Evolutionary conservation across 2,329 filamentous ascomycete species (phyloP).

Genomic region (Colletotrichum brevisporum): DNA sequence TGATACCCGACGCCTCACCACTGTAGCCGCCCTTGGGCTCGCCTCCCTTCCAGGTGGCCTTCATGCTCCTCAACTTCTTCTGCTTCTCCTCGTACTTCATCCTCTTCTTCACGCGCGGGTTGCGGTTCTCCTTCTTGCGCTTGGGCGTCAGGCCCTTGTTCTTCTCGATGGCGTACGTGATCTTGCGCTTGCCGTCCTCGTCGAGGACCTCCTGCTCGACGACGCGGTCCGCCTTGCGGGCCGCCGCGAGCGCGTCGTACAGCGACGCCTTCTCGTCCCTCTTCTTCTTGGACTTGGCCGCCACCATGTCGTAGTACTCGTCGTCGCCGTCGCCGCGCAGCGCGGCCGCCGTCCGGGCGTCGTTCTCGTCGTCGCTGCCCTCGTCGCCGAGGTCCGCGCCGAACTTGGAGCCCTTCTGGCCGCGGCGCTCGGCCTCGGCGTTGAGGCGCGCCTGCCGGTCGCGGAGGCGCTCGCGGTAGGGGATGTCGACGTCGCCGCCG

Average conservation of each 20-base stretch:
- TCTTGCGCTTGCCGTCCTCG: conserved; percentile 89
- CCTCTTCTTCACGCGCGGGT: conserved; percentile 97
- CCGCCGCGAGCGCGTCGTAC: conserved; percentile 69
- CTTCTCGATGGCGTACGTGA: conserved; percentile 95
- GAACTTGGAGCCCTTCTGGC: conserved; percentile 73
- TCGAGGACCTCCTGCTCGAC: conserved; percentile 79
- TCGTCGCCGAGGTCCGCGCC: conserved; percentile 75
- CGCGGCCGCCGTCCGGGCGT: conserved; percentile 66
- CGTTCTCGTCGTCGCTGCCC: conserved; percentile 75
- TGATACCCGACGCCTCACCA: conserved; percentile 96
- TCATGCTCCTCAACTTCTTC: conserved; percentile 94
- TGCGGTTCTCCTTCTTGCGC: conserved; percentile 93
- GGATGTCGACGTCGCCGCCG: conserved; percentile 86
- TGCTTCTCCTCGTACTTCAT: conserved; percentile 96
- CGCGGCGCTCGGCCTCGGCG: conserved; percentile 88
- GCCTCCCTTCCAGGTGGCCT: conserved; percentile 87
- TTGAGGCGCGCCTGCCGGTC: conserved; percentile 91
- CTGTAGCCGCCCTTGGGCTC: conserved; percentile 88
- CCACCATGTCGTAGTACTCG: conserved; percentile 93
- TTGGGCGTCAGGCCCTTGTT: conserved; percentile 95
- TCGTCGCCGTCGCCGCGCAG: conserved; percentile 72
- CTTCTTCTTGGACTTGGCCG: conserved; percentile 77
- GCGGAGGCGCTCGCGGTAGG: conserved; percentile 87
- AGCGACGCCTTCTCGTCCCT: conserved; percentile 78
- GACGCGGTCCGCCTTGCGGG: conserved; percentile 74